Conservation (phyloP, 192 early-diverging fungal genomes). For the Gorgonomyces haynaldii region DNA sequence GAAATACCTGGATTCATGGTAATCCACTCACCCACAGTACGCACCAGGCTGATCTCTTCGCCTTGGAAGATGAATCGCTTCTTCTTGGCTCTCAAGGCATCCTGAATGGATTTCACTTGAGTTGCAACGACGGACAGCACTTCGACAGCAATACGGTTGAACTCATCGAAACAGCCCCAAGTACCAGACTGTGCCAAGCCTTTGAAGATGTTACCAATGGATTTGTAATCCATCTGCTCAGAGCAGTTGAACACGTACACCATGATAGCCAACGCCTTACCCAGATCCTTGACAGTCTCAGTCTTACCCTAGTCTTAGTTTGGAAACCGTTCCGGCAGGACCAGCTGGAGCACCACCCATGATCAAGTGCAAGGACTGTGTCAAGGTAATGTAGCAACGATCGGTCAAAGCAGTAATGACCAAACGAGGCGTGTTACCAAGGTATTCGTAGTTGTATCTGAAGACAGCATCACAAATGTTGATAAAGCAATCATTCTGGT, state of each 20-base stretch:
- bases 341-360: slow-evolving; percentile 58
- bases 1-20: slow-evolving; percentile 48
- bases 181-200: slow-evolving; percentile 52
- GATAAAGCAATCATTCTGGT: slow-evolving; percentile 47
- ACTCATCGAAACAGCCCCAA: slow-evolving; percentile 60
- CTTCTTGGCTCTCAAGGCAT: slow-evolving; percentile 50
- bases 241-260: slow-evolving; percentile 61
- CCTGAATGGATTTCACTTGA: slow-evolving; percentile 56
- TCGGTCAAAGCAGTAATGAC: slow-evolving; percentile 54
- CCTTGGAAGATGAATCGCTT: slow-evolving; percentile 57
- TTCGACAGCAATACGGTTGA: slow-evolving; percentile 53
- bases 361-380: slow-evolving; percentile 52
- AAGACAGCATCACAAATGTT: slow-evolving; percentile 58
- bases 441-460: slow-evolving; percentile 53
- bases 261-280: slow-evolving; percentile 55
- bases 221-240: slow-evolving; percentile 61
- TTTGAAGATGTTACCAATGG: slow-evolving; percentile 57
- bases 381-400: slow-evolving; percentile 56
- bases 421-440: slow-evolving; percentile 53
- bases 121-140: slow-evolving; percentile 56
- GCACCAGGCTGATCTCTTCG: slow-evolving; percentile 44
- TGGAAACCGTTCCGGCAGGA: slow-evolving; percentile 33
- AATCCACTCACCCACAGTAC: slow-evolving; percentile 50
- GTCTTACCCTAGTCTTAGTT: slow-evolving; percentile 23
- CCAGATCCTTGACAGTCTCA: slow-evolving; percentile 55